Conservation (phyloP, 495 filamentous ascomycete genomes). For the Jackrogersella minutella region DNA sequence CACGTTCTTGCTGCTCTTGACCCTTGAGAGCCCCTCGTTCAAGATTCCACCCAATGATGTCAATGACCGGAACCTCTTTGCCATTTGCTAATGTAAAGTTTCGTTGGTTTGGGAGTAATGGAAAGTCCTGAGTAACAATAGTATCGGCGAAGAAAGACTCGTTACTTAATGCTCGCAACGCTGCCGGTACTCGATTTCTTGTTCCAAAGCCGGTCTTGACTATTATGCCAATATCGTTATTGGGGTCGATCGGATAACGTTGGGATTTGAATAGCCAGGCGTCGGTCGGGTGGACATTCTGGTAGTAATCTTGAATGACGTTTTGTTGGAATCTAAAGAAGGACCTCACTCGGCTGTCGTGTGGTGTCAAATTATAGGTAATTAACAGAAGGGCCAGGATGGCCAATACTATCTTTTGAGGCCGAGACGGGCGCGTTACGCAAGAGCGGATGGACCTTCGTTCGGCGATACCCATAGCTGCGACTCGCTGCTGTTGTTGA, state of each 20-base stretch:
- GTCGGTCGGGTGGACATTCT: conserved; percentile 43
- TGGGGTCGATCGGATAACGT: conserved; percentile 44
- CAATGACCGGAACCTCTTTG: conserved; percentile 43
- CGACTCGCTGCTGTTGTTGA: conserved; percentile 4
- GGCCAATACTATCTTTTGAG: conserved; percentile 39
- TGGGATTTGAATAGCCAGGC: conserved; percentile 41
- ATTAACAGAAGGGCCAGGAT: conserved; percentile 36
- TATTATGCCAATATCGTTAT: conserved; percentile 50
- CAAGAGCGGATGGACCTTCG: conserved; percentile 41
- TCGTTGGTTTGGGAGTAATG: conserved; percentile 32
- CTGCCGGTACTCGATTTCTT: conserved; percentile 44
- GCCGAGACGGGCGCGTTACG: conserved; percentile 38
- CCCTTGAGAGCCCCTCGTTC: conserved; percentile 37
- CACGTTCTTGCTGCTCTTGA: conserved; percentile 36
- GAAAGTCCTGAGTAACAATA: conserved; percentile 54
- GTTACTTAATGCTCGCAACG: conserved; percentile 48
- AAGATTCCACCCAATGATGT: conserved; percentile 49
- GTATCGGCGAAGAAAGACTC: conserved; percentile 43
- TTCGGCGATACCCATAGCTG: conserved; percentile 42
- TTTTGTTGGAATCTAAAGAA: conserved; percentile 46
- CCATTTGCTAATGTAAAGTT: conserved; percentile 37
- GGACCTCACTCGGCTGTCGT: conserved; percentile 37
- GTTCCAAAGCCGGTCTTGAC: conserved; percentile 59
- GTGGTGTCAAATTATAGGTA: conserved; percentile 37
- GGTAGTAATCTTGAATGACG: conserved; percentile 38